Conservation (phyloP, 148 eudicot species). For the Dysphania ambrosioides region DNA sequence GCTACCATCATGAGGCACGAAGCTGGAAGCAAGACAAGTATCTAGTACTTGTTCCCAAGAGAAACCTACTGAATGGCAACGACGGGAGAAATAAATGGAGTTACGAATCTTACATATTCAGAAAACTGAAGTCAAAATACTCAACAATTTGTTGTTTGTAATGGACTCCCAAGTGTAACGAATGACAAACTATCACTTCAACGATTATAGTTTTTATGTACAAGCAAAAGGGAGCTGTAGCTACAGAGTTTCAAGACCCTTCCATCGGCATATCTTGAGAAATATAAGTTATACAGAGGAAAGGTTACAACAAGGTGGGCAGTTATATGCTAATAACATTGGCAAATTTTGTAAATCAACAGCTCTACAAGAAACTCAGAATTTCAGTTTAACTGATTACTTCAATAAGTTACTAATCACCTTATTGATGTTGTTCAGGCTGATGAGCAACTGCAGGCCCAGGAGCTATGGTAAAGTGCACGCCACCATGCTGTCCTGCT, state of each 20-base stretch:
- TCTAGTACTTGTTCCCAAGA: too few relatives aligned
- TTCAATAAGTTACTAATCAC: background rate
- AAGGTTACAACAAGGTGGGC: slow-evolving; percentile 18
- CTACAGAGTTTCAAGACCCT: background rate
- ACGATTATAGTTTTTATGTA: slow-evolving; percentile 20
- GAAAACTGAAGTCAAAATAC: background rate
- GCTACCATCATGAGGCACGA: too few relatives aligned
- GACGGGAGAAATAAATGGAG: background rate
- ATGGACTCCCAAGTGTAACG: background rate
- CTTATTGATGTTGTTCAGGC: slow-evolving; percentile 34
- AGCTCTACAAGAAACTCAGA: slow-evolving; percentile 20
- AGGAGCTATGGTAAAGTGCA: slow-evolving; percentile 62
- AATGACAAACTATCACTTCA: too few relatives aligned
- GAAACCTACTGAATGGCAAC: too few relatives aligned
- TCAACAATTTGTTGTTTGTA: background rate
- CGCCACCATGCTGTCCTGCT: slow-evolving; percentile 56
- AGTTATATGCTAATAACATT: slow-evolving; percentile 15
- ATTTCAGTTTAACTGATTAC: slow-evolving; percentile 3
- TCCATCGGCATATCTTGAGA: slow-evolving; percentile 5
- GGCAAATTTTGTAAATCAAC: slow-evolving; percentile 15
- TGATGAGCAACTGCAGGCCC: slow-evolving; percentile 34
- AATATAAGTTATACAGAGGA: background rate
- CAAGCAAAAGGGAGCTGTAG: slow-evolving; percentile 19
- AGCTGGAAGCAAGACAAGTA: too few relatives aligned
- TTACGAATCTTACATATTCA: background rate